phyloP scores from a whole-genome alignment of 1,284 basidiomycete species.

The Moesziomyces sp. region DNA sequence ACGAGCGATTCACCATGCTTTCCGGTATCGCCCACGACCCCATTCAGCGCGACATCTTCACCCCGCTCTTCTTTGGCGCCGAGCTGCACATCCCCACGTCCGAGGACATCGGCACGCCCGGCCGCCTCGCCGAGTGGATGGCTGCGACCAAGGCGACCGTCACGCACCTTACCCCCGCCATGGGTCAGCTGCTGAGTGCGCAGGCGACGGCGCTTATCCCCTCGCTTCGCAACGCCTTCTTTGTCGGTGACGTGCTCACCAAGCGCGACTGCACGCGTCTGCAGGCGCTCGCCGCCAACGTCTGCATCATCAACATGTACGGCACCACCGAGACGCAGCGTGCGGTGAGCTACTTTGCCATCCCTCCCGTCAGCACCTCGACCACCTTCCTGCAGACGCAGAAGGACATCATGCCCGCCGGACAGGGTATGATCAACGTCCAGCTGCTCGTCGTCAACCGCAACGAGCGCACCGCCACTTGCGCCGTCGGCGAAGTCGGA shows the following conservation, averaged over 20 bases:
- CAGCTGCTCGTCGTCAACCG: conserved; percentile 97
- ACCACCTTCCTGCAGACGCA: conserved; percentile 90
- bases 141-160: conserved; percentile 80
- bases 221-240: conserved; percentile 89
- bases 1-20: conserved; percentile 95
- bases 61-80: conserved; percentile 96
- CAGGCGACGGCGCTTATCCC: conserved; percentile 91
- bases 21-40: conserved; percentile 99
- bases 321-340: conserved; percentile 99
- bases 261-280: conserved; percentile 97
- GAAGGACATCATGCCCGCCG: conserved; percentile 98
- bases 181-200: conserved; percentile 97
- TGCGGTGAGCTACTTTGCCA: conserved; percentile 96
- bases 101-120: conserved; percentile 97
- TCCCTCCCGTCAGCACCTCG: conserved; percentile 85
- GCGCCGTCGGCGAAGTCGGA: conserved; percentile 94
- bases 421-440: conserved; percentile 96
- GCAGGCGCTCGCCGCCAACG: conserved; percentile 91
- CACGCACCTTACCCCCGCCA: conserved; percentile 92
- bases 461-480: conserved; percentile 85
- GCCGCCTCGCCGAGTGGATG: conserved; percentile 98
- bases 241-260: conserved; percentile 98
- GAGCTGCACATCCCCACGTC: conserved; percentile 94
- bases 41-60: conserved; percentile 99
- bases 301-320: conserved; percentile 96